Evolutionary conservation across 164 flowering plant genomes (phyloP).

Genomic region (Aristolochia contorta): DNA sequence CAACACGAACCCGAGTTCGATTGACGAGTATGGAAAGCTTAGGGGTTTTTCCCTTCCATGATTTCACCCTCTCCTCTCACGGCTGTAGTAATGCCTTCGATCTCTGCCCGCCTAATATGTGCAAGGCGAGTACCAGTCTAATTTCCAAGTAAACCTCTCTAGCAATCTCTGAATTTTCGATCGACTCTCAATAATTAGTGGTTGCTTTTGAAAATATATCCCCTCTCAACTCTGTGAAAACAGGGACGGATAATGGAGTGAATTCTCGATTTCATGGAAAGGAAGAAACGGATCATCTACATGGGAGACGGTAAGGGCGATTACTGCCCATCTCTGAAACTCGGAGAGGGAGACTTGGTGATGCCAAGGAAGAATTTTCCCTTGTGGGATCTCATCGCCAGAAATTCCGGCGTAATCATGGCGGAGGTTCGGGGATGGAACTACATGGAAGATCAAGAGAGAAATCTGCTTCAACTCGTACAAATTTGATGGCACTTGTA

Average conservation of each 20-base stretch:
- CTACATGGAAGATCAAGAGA: slow-evolving; percentile 50
- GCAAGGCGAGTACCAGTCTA: slow-evolving; percentile 48
- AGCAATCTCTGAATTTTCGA: neutral
- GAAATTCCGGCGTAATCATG: slow-evolving; percentile 30
- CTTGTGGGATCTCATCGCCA: slow-evolving; percentile 38
- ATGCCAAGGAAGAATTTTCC: slow-evolving; percentile 78
- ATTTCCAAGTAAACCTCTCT: neutral
- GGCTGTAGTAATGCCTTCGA: slow-evolving; percentile 30
- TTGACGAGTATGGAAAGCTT: neutral
- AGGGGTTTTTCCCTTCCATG: slow-evolving; percentile 2
- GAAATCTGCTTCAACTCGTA: slow-evolving; percentile 31
- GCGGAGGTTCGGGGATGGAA: slow-evolving; percentile 70
- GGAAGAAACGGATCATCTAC: slow-evolving; percentile 37
- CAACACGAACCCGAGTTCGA: neutral
- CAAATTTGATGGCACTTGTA: too few relatives aligned
- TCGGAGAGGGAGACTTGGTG: slow-evolving; percentile 44
- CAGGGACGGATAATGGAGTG: slow-evolving; percentile 58
- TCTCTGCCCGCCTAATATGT: slow-evolving; percentile 87
- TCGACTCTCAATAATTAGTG: too few relatives aligned
- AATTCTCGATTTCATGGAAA: slow-evolving; percentile 21
- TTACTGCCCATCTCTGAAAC: slow-evolving; percentile 63
- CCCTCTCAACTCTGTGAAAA: neutral
- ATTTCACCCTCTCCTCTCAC: slow-evolving; percentile 20
- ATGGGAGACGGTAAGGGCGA: slow-evolving; percentile 80
- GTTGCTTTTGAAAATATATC: too few relatives aligned